Conservation (phyloP, 805 yeast species). For the Nakazawaea peltata region DNA sequence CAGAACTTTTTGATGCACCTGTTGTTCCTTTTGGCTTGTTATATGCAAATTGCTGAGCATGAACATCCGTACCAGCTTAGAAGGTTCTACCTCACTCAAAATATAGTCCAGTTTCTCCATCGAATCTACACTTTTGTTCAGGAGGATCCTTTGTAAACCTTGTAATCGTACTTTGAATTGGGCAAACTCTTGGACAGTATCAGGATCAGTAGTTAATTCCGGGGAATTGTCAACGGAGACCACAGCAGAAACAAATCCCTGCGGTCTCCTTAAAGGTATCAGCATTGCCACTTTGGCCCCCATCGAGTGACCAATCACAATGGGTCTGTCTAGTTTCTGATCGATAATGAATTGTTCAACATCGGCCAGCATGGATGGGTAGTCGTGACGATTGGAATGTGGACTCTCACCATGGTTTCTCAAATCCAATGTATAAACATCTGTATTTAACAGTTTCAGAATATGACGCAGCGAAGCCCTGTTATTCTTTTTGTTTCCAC, state of each 20-base stretch:
- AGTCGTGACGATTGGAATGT: conserved; percentile 59
- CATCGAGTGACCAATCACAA: conserved; percentile 72
- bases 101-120: conserved; percentile 37
- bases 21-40: too few species aligned
- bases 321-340: conserved; percentile 30
- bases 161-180: conserved; percentile 15
- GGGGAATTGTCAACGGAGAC: conserved; percentile 78
- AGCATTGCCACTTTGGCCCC: conserved; percentile 95
- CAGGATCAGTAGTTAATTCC: too few species aligned
- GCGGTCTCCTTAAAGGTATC: conserved; percentile 59
- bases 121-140: conserved; percentile 12
- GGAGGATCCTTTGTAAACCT: not conserved
- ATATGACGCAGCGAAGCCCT: conserved; percentile 61
- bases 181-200: conserved; percentile 17
- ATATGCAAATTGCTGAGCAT: conserved; percentile 56
- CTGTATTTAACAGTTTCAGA: conserved; percentile 36
- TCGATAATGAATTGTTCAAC: conserved; percentile 56
- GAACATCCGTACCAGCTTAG: conserved; percentile 58
- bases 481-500: conserved; percentile 76
- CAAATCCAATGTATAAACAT: conserved; percentile 63
- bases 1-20: not conserved
- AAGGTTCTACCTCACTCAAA: conserved; percentile 53
- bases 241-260: conserved; percentile 39
- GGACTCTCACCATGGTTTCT: conserved; percentile 91
- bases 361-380: conserved; percentile 73